Evolutionary conservation across 176 grass and related monocot species (phyloP).

Genomic region (Ensete ventricosum): DNA sequence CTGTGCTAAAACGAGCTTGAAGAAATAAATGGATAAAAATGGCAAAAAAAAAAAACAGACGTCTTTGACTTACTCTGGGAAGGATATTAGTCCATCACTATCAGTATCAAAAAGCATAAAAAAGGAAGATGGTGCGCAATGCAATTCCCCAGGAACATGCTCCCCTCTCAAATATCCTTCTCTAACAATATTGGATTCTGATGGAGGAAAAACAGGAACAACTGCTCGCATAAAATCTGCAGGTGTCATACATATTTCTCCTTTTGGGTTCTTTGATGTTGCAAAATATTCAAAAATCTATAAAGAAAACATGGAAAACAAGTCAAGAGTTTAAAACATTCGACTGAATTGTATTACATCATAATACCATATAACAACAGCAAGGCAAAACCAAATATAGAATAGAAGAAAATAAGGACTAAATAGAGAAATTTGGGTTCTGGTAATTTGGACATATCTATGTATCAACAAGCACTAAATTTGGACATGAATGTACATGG

Average conservation of each 20-base stretch:
- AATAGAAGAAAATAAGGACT: too few species aligned
- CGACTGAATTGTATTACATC: too few species aligned
- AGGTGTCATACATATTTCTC: constrained; percentile 65
- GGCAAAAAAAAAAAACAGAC: not conserved
- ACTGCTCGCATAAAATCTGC: constrained; percentile 75
- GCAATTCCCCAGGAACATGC: constrained; percentile 46
- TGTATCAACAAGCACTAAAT: too few species aligned
- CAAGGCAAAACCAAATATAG: not conserved
- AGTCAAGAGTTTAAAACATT: not conserved
- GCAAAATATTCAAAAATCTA: constrained; percentile 95
- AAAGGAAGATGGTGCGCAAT: constrained; percentile 67
- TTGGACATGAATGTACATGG: too few species aligned
- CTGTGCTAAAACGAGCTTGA: not conserved
- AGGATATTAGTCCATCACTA: constrained; percentile 81
- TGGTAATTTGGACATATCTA: too few species aligned
- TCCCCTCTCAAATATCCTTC: constrained; percentile 74
- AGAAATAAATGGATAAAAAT: not conserved
- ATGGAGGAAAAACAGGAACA: constrained; percentile 91
- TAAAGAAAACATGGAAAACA: not conserved
- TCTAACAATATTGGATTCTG: constrained; percentile 57
- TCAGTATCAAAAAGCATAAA: constrained; percentile 85
- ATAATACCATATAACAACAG: not conserved
- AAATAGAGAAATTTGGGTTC: too few species aligned
- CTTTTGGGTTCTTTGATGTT: constrained; percentile 44
- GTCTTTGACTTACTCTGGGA: constrained; percentile 67